Base-by-base conservation (phyloP, 768 basidiomycete genomes). In the Rhodotorula taiwanensis region DNA sequence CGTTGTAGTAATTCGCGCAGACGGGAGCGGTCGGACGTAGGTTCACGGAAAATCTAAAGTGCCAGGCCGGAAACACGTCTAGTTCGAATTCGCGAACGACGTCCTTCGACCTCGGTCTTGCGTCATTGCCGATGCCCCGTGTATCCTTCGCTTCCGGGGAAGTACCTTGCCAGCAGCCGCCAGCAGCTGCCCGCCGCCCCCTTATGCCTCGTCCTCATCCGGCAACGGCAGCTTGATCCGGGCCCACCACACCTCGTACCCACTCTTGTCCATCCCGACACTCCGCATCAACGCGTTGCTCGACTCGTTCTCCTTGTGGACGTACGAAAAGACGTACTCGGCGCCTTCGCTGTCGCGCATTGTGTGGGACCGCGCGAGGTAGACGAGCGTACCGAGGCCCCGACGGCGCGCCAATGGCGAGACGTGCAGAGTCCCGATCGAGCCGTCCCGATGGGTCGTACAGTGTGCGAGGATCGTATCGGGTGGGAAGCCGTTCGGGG, bases 221-320 rank as follows among this genome's bases (percentile, higher is more conserved):
- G 23, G 31, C 30, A 53, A 36, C 27, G 52, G 52, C 41, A 59
- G 30, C 42, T 50, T 7, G 31, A 64, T 53, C 30, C 59, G 27
- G 14, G 48, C 41, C 63, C 63, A 64, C 34, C 48, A 55, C 7
- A 64, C 89, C 20, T 88, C 89, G 70, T 87, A 89, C 74, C 80
- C 90, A 48, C 87, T 88, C 7, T 88, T 89, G 76, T 89, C 87
- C 80, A 88, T 90, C 45, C 89, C 92, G 70, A 87, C 88, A 69
- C 79, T 91, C 28, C 90, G 90, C 79, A 89, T 88, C 72, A 90
- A 86, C 42, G 86, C 87, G 4, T 88, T 89, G 61, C 88, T 92
- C 73, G 83, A 89, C 59, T 76, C 90, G 56, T 78, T 92, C 11
- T 89, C 49, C 4, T 33, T n/a, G 23, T 34, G 30, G 10, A 64